phyloP scores from a whole-genome alignment of 73 alveolate species.

The Symbiodinium natans region DNA sequence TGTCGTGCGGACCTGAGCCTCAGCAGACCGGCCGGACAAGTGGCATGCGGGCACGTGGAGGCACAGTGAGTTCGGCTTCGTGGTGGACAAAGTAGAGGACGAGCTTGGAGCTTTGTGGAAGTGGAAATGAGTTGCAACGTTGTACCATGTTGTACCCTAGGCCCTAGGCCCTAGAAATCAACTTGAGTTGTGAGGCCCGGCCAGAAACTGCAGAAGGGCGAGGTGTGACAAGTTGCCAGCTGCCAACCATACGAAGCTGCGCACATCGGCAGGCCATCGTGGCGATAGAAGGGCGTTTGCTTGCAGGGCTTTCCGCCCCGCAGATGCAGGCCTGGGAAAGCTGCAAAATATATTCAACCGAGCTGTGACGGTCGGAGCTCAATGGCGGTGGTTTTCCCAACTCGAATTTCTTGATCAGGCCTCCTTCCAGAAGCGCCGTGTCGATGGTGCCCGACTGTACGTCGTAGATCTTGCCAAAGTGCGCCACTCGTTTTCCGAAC shows the following conservation, averaged over 20 bases:
- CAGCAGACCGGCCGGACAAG: background rate
- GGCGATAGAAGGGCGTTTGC: conserved; percentile 62
- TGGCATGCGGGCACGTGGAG: background rate
- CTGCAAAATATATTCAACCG: background rate
- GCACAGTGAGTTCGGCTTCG: conserved; percentile 81
- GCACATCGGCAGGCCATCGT: conserved; percentile 48
- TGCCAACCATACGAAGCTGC: too few species aligned
- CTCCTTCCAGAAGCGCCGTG: conserved; percentile 83
- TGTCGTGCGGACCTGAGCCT: conserved; percentile 4
- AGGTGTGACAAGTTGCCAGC: background rate
- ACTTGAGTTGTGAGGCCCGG: conserved; percentile 35
- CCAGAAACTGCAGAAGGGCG: conserved; percentile 52
- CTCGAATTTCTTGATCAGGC: background rate
- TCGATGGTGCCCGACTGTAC: conserved; percentile 46
- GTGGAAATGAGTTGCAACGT: too few species aligned
- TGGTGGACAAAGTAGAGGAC: conserved; percentile 57
- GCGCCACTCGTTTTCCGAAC: too few species aligned
- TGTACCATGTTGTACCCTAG: too few species aligned
- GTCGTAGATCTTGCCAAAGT: conserved; percentile 55
- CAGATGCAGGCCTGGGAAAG: conserved; percentile 43
- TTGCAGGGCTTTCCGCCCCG: conserved; percentile 61
- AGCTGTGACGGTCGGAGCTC: background rate
- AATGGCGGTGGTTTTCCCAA: background rate
- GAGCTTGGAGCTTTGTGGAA: background rate
- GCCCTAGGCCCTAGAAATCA: too few species aligned